Base-by-base conservation (phyloP, 768 basidiomycete genomes). In the Lanmaoa rubissima region DNA sequence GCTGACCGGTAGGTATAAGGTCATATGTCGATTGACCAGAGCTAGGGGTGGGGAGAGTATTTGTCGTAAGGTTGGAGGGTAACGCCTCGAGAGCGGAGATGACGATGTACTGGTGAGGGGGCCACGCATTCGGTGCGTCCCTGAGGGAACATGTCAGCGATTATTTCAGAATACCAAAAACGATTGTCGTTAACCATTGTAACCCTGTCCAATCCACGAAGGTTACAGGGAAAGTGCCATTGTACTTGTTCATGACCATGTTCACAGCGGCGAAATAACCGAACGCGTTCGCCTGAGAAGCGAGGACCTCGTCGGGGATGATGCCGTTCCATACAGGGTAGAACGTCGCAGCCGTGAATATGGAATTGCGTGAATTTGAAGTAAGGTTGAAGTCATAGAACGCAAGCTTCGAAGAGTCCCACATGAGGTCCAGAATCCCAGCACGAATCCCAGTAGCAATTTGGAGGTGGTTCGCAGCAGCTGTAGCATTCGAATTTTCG, bases 321-420 rank as follows among this genome's bases (percentile, higher is more conserved):
- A 98, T 94, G 17, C 85, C 88, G 50, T 80, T 86, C 95, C 94
- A 97, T 48, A 88, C 76, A 0, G 94, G 91, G 69, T 92, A 93
- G 75, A 85, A 94, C 1, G 82, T 84, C 1, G 90, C 94, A 3
- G 75, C 79, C n/a, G 83, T 83, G 75, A 87, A 94, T 32, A 92
- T 67, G 47, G 63, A 71, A 64, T 84, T 86, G 51, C 88, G 83
- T 14, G 81, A 66, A 48, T 86, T 84, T 3, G 85, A 79, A 8
- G 83, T 86, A 40, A 87, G 70, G 69, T 93, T 92, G 74, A 89
- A 97, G 72, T 96, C 94, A 65, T 95, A 95, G 73, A 95, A 96
- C 0, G 88, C 88, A n/a, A 92, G 76, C 76, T 89, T 90, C 9
- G 76, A 72, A 0, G 83, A 61, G 66, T 96, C 90, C 94, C 94